Evolutionary conservation across 1,139 yeast species (phyloP).

Genomic region (Yamadazyma trypodendri): DNA sequence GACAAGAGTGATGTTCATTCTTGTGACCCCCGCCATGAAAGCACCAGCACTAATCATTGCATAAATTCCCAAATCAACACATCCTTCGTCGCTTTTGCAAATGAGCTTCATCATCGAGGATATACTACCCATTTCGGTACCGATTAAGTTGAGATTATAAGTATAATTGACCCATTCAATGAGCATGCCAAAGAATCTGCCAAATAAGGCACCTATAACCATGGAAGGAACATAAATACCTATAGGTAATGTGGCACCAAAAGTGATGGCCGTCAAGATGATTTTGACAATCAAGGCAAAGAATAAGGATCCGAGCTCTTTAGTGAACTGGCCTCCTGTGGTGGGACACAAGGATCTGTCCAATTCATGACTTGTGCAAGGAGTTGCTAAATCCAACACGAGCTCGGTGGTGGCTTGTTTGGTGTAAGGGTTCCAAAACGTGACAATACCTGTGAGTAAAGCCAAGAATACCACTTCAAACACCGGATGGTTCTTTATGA

Average conservation of each 20-base stretch:
- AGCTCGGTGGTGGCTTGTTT: constrained; percentile 55
- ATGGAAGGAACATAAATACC: constrained; percentile 71
- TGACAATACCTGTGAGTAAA: constrained; percentile 45
- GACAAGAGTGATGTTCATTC: constrained; percentile 64
- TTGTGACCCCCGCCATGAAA: constrained; percentile 66
- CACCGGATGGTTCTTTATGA: constrained; percentile 41
- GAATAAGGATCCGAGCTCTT: constrained; percentile 34
- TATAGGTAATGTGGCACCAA: constrained; percentile 63
- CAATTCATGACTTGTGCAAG: constrained; percentile 34
- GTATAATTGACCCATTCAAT: constrained; percentile 39
- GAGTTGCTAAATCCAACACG: constrained; percentile 51
- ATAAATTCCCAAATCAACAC: constrained; percentile 61
- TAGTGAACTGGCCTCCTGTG: constrained; percentile 24
- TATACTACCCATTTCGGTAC: constrained; percentile 11
- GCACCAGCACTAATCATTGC: constrained; percentile 70
- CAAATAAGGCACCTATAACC: constrained; percentile 68
- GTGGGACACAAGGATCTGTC: constrained; percentile 45
- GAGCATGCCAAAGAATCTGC: constrained; percentile 51
- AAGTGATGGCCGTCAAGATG: constrained; percentile 50
- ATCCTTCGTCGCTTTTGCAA: constrained; percentile 17
- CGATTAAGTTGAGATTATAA: constrained; percentile 16
- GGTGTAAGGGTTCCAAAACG: constrained; percentile 55
- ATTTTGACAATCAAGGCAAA: constrained; percentile 49
- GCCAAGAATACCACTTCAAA: constrained; percentile 52
- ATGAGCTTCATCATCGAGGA: constrained; percentile 18